Conservation (phyloP, 169 alveolate genomes). For the Eimeria maxima region DNA sequence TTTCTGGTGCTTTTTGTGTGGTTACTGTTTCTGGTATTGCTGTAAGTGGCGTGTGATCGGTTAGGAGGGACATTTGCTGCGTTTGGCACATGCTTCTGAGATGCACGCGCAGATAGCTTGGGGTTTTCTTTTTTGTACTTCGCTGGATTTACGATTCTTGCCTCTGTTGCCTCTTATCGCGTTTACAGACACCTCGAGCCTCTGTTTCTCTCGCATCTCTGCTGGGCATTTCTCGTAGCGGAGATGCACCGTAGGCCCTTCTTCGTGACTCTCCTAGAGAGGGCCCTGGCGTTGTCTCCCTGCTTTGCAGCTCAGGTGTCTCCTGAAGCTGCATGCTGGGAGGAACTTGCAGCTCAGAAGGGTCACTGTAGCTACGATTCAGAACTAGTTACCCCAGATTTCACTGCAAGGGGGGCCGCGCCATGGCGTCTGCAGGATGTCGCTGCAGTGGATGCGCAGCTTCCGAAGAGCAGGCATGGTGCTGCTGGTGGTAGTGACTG, state of each 20-base stretch:
- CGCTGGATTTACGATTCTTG: not conserved
- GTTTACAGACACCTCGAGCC: conserved; percentile 33
- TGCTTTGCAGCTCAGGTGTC: not conserved
- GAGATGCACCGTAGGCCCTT: conserved; percentile 22
- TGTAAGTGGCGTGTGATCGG: not conserved
- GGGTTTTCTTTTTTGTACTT: not conserved
- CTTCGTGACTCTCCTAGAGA: not conserved
- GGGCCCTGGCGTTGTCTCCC: conserved; percentile 4
- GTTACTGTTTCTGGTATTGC: no score
- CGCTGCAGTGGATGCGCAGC: not conserved
- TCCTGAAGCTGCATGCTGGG: not conserved
- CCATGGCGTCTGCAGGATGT: conserved; percentile 14
- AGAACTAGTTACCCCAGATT: not conserved
- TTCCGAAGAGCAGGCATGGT: not conserved
- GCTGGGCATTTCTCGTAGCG: conserved; percentile 52
- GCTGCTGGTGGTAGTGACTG: not conserved
- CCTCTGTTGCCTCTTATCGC: not conserved
- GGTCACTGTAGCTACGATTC: not conserved
- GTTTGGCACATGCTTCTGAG: not conserved
- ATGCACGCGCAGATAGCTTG: not conserved
- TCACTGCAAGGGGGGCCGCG: not conserved
- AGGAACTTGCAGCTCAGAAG: not conserved
- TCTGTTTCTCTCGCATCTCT: conserved; percentile 26
- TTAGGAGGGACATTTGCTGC: no score
- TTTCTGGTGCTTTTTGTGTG: not conserved